Evolutionary conservation across 345 rosid species (phyloP).

Genomic region (Euphorbia pulcherrima): DNA sequence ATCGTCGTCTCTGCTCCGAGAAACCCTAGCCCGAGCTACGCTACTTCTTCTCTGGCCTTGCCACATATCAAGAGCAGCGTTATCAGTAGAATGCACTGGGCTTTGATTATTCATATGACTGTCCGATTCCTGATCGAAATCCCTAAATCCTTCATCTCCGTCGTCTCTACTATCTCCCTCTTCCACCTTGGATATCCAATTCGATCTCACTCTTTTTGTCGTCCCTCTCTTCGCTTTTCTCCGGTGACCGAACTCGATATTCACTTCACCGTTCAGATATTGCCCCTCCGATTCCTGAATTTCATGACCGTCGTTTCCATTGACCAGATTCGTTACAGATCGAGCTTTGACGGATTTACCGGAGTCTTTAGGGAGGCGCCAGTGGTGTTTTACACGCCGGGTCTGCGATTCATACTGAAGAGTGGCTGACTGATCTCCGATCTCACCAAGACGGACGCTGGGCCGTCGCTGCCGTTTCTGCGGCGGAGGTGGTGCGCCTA

Average conservation of each 20-base stretch:
- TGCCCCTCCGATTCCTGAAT: constrained; percentile 27
- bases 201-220: constrained; percentile 33
- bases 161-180: constrained; percentile 23
- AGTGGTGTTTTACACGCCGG: constrained; percentile 45
- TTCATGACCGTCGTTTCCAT: constrained; percentile 38
- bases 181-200: constrained; percentile 26
- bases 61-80: constrained; percentile 34
- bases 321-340: constrained; percentile 51
- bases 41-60: constrained; percentile 27
- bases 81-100: constrained; percentile 26
- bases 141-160: constrained; percentile 24
- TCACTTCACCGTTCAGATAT: constrained; percentile 26
- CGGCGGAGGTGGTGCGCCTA: constrained; percentile 24
- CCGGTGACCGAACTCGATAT: constrained; percentile 28
- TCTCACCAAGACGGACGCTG: constrained; percentile 36
- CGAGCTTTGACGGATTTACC: constrained; percentile 53
- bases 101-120: constrained; percentile 24
- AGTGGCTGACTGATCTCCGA: constrained; percentile 33
- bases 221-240: constrained; percentile 33
- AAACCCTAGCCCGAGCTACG: constrained; percentile 29
- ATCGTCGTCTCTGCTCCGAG: constrained; percentile 31
- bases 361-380: constrained; percentile 39
- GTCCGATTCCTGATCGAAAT: constrained; percentile 27
- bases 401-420: constrained; percentile 37
- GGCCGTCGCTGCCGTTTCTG: constrained; percentile 33